phyloP scores from a whole-genome alignment of 2,329 filamentous ascomycete genomes.

The Ophiostoma fasciatum region DNA sequence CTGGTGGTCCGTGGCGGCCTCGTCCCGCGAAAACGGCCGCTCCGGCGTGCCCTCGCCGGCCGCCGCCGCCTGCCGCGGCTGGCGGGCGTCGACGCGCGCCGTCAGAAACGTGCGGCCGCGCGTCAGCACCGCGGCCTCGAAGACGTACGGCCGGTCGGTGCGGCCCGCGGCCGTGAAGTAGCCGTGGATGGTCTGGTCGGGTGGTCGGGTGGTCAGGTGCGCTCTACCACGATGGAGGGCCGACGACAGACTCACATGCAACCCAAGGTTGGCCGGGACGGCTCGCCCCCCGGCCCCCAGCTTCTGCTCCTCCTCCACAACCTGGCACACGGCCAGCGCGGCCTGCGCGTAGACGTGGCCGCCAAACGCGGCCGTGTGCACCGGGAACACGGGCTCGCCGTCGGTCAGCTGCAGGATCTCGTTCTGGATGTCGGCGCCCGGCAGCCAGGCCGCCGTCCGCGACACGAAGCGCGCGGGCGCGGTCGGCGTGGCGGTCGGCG shows the following conservation, averaged over 20 bases:
- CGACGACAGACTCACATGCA: slow-evolving; percentile 26
- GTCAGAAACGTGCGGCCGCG: slow-evolving; percentile 34
- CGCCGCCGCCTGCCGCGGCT: slow-evolving; percentile 22
- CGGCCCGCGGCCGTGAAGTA: slow-evolving; percentile 35
- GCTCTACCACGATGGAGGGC: neutral
- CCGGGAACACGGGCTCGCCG: slow-evolving; percentile 1
- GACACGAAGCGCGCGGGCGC: slow-evolving; percentile 19
- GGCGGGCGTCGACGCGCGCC: slow-evolving; percentile 31
- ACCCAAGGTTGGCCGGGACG: slow-evolving; percentile 4
- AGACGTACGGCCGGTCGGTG: slow-evolving; percentile 36
- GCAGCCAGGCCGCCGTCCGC: slow-evolving; percentile 18
- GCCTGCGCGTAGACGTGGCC: slow-evolving; percentile 30
- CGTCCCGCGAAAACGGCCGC: slow-evolving; percentile 2
- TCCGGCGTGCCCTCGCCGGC: slow-evolving; percentile 11
- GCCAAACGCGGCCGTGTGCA: slow-evolving; percentile 21
- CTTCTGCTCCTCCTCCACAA: slow-evolving; percentile 16
- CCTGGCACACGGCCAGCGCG: slow-evolving; percentile 23
- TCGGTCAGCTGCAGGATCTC: neutral
- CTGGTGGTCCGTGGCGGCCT: slow-evolving; percentile 11
- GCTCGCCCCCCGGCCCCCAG: slow-evolving; percentile 12
- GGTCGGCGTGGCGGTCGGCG: neutral
- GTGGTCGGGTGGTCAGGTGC: neutral
- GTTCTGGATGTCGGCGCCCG: slow-evolving; percentile 17
- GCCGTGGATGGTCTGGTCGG: slow-evolving; percentile 40
- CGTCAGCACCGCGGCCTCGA: slow-evolving; percentile 29